These are phyloP conservation scores for Beauveria scarabaeidicola DNA, from an alignment of 2,329 filamentous ascomycete genomes.

Conservation along the genomic window DNA sequence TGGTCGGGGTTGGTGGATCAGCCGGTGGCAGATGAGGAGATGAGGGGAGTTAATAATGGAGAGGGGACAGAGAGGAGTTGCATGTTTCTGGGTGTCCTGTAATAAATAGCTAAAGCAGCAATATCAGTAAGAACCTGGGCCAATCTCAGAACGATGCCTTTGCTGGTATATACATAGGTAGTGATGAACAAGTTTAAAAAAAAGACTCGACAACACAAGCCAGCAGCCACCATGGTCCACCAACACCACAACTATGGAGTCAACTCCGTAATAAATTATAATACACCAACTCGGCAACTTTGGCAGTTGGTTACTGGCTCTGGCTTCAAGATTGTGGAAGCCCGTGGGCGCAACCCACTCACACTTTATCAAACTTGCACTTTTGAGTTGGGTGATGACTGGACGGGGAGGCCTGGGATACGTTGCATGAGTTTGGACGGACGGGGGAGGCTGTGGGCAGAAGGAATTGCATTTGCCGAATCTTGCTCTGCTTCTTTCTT, in stretches of 20 bases:
- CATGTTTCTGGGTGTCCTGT: not conserved
- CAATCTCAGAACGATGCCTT: not conserved
- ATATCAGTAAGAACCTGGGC: not conserved
- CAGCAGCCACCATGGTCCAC: not conserved
- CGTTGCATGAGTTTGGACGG: not conserved
- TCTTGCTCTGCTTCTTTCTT: no score
- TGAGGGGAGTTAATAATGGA: not conserved
- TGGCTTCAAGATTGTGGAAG: not conserved
- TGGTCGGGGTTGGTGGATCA: not conserved
- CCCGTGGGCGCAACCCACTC: not conserved
- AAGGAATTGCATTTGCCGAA: not conserved
- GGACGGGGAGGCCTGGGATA: not conserved
- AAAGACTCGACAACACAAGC: not conserved
- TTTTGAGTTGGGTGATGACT: not conserved
- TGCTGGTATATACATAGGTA: not conserved
- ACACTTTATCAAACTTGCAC: not conserved
- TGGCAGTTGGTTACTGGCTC: not conserved
- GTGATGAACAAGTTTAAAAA: not conserved
- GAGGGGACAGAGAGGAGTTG: not conserved
- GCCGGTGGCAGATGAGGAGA: not conserved
- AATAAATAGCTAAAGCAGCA: not conserved
- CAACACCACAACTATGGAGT: constrained; percentile 4
- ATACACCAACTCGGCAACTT: not conserved
- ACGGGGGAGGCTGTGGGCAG: not conserved
- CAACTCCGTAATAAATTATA: not conserved